phyloP scores from a whole-genome alignment of 331 rosid genomes.

The Cydonia oblonga region DNA sequence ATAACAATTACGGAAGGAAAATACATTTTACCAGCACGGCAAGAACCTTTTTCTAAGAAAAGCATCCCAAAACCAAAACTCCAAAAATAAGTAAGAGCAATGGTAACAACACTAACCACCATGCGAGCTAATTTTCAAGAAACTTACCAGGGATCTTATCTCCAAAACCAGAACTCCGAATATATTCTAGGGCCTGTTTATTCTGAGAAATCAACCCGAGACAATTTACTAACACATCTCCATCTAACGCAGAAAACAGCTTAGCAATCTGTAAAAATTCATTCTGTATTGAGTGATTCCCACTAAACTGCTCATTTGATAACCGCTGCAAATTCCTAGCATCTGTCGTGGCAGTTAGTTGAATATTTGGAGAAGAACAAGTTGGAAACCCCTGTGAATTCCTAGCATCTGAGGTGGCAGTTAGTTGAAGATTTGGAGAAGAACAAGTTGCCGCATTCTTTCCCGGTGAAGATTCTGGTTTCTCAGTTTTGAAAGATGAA shows the following conservation, averaged over 20 bases:
- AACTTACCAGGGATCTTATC: slow-evolving; percentile 21
- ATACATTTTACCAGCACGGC: not conserved
- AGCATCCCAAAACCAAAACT: not conserved
- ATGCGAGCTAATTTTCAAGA: not conserved
- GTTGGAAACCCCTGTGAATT: slow-evolving; percentile 6
- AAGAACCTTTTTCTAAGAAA: not conserved
- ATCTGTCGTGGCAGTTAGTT: not conserved
- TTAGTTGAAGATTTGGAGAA: slow-evolving; percentile 13
- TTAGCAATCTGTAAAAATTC: slow-evolving; percentile 25
- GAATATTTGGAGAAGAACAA: slow-evolving; percentile 12
- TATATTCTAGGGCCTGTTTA: slow-evolving; percentile 31
- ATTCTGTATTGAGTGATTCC: slow-evolving; percentile 10
- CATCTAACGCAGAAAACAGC: slow-evolving; percentile 22
- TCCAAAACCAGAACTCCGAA: slow-evolving; percentile 26
- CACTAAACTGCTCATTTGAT: slow-evolving; percentile 11
- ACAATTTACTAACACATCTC: slow-evolving; percentile 24
- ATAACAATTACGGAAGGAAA: not conserved
- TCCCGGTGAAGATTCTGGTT: slow-evolving; percentile 3
- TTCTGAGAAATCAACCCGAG: slow-evolving; percentile 31
- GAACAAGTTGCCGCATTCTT: slow-evolving; percentile 1
- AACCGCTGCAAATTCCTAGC: slow-evolving; percentile 17
- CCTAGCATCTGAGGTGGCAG: slow-evolving; percentile 12
- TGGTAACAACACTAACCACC: not conserved
- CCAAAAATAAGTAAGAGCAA: not conserved
- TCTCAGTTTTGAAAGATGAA: slow-evolving; percentile 8